Evolutionary conservation across 179 eudicot genomes (phyloP).

Genomic region (Pouteria campechiana): DNA sequence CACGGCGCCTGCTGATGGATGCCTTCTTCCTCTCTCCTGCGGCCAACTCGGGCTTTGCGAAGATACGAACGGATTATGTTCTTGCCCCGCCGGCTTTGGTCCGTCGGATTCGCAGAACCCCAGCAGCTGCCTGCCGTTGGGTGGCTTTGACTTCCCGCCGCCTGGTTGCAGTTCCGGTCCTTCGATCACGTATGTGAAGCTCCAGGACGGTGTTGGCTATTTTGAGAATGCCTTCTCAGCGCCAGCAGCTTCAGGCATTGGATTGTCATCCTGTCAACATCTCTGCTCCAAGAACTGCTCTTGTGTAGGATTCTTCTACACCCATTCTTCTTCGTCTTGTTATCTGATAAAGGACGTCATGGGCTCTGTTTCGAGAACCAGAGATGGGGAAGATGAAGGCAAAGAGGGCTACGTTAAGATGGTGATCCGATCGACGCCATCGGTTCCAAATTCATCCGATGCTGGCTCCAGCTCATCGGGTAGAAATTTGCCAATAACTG

Average conservation of each 20-base stretch:
- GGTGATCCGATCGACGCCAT: slow-evolving; percentile 4
- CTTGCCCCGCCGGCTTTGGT: slow-evolving; percentile 56
- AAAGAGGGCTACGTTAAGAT: slow-evolving; percentile 45
- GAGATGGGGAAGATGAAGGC: slow-evolving; percentile 8
- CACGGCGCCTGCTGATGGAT: slow-evolving; percentile 34
- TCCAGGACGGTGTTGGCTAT: slow-evolving; percentile 39
- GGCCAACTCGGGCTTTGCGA: slow-evolving; percentile 52
- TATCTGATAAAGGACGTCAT: slow-evolving; percentile 27
- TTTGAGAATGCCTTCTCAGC: slow-evolving; percentile 28
- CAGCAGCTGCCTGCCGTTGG: slow-evolving; percentile 34
- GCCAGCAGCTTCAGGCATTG: slow-evolving; percentile 30
- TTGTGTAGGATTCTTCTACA: slow-evolving; percentile 55
- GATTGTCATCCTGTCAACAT: slow-evolving; percentile 40
- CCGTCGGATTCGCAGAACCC: slow-evolving; percentile 10
- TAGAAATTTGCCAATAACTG: slow-evolving; percentile 20
- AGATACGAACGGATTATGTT: slow-evolving; percentile 16
- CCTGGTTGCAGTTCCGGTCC: slow-evolving; percentile 34
- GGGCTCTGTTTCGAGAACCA: slow-evolving; percentile 35
- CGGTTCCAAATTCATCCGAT: no score
- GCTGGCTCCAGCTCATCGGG: no score
- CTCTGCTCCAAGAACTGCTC: slow-evolving; percentile 52
- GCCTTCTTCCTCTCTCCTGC: slow-evolving; percentile 46
- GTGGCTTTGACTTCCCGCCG: slow-evolving; percentile 30
- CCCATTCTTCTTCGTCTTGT: slow-evolving; percentile 51
- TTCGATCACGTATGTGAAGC: slow-evolving; percentile 24